Base-by-base conservation (phyloP, 139 green algal genomes). In the Microglena sp. region DNA sequence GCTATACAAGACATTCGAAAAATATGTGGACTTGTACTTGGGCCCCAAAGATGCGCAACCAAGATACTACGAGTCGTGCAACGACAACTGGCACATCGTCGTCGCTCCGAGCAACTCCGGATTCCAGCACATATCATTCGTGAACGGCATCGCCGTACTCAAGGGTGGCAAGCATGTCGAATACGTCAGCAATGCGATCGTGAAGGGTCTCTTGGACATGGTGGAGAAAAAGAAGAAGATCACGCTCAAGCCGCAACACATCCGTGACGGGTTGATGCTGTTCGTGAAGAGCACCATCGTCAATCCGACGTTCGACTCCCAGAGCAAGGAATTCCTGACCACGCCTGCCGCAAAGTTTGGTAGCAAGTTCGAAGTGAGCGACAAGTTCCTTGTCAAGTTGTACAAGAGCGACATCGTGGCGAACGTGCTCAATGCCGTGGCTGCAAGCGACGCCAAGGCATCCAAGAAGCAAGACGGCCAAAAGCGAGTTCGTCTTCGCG, bases 221-320 rank as follows among this genome's bases (percentile, higher is more conserved):
- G 72, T 68, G 1, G 53, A 8, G 43, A 60, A 63, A 45, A 18
- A 30, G 5, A 26, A 24, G 36, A 69, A 69, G 62, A n/a, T 22
- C 8, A 59, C 26, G 35, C 62, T 55, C 5, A 57, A 33, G 67
- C 5, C 60, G 24, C 62, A 73, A 28, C 67, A 80, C 50, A 65
- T 88, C n/a, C 78, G 80, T 45, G 78, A 81, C 71, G 70, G 85
- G 59, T 31, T 85, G 24, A 81, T 76, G 63, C 68, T 88, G 40
- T 88, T 88, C 36, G 69, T 88, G 31, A 81, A 81, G 60, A 56
- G 68, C 45, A 45, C 81, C 8, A 68, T 88, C 15, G 77, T 81
- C 27, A 85, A 87, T 43, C 82, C 82, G 11, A 65, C 73, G 2
- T 88, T 88, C 46, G 82, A 88, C 69, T 81, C 68, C 1, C 82